A percentile compares a stretch with the other conserved stretches of the same genome.
These are phyloP conservation scores for Jacaranda mimosifolia DNA, from an alignment of 257 asterid species.

Conservation along the genomic window DNA sequence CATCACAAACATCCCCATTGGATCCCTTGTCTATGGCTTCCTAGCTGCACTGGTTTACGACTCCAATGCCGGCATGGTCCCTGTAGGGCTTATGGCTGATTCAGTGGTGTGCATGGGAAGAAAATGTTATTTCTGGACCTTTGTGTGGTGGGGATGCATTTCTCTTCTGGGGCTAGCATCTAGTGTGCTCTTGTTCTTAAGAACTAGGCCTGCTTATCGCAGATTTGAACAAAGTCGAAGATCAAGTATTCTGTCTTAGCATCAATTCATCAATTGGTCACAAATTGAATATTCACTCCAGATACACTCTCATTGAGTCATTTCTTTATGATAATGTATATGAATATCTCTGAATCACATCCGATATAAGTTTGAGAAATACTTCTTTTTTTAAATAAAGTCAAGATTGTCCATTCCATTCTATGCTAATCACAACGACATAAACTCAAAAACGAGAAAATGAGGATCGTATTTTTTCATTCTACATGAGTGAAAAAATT, in stretches of 20 bases:
- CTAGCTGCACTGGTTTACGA: slow-evolving; percentile 83
- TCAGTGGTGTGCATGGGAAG: slow-evolving; percentile 82
- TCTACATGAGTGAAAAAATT: too few species aligned
- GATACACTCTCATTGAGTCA: too few species aligned
- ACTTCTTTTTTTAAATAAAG: too few species aligned
- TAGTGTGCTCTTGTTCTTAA: slow-evolving; percentile 67
- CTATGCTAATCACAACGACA: too few species aligned
- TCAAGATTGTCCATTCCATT: too few species aligned
- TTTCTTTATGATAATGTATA: too few species aligned
- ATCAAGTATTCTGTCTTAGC: slow-evolving; percentile 28
- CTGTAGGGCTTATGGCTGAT: slow-evolving; percentile 34
- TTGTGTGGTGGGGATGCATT: slow-evolving; percentile 87
- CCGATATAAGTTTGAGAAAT: too few species aligned
- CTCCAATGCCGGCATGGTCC: slow-evolving; percentile 48
- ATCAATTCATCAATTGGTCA: too few species aligned
- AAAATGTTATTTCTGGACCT: slow-evolving; percentile 72
- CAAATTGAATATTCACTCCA: background rate
- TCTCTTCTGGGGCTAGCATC: slow-evolving; percentile 74
- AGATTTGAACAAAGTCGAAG: slow-evolving; percentile 60
- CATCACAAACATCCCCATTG: slow-evolving; percentile 87
- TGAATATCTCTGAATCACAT: too few species aligned
- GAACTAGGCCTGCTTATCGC: slow-evolving; percentile 72
- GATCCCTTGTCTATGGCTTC: slow-evolving; percentile 81
- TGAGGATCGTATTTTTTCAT: too few species aligned
- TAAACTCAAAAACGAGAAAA: too few species aligned